phyloP scores from a whole-genome alignment of 2,329 filamentous ascomycete genomes.

The Myriosclerotinia duriaeana region DNA sequence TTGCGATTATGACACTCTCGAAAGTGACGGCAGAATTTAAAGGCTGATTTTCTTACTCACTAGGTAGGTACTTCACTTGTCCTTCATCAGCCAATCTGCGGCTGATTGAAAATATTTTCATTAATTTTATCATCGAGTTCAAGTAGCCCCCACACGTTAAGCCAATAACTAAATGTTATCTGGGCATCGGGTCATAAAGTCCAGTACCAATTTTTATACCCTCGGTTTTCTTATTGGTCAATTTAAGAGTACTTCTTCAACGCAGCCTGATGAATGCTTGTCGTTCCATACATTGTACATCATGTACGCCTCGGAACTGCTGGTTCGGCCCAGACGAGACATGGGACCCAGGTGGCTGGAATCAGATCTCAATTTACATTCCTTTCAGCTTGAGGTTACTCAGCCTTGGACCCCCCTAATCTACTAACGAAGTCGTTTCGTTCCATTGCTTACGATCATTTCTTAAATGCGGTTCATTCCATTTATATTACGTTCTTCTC shows the following conservation, averaged over 20 bases:
- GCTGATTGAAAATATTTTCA: conserved; percentile 4
- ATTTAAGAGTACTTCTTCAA: conserved; percentile 16
- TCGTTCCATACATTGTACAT: conserved; percentile 3
- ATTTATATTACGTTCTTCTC: conserved; percentile 8
- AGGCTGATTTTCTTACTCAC: conserved; percentile 13
- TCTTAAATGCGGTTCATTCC: conserved; percentile 10
- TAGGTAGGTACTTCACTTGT: neutral
- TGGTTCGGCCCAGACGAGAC: conserved; percentile 16
- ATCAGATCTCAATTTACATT: conserved; percentile 18
- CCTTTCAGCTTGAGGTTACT: conserved; percentile 23
- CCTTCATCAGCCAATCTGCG: conserved; percentile 7
- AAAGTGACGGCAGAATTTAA: neutral
- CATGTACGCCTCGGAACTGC: neutral
- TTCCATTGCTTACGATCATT: conserved; percentile 1
- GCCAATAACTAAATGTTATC: neutral
- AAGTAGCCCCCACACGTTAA: conserved; percentile 8
- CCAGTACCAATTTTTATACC: neutral
- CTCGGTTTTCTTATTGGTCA: conserved; percentile 4
- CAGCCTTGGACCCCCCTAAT: conserved; percentile 14
- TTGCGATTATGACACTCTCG: neutral
- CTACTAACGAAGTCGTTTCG: conserved; percentile 14
- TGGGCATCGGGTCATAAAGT: conserved; percentile 4
- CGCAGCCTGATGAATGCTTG: conserved; percentile 19
- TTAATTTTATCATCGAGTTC: neutral
- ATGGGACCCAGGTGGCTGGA: conserved; percentile 12